Percentiles rank a stretch among this genome's conserved stretches.
phyloP scores from a whole-genome alignment of 805 yeast species.

The Hemisphaericaspora nanyangensis region DNA sequence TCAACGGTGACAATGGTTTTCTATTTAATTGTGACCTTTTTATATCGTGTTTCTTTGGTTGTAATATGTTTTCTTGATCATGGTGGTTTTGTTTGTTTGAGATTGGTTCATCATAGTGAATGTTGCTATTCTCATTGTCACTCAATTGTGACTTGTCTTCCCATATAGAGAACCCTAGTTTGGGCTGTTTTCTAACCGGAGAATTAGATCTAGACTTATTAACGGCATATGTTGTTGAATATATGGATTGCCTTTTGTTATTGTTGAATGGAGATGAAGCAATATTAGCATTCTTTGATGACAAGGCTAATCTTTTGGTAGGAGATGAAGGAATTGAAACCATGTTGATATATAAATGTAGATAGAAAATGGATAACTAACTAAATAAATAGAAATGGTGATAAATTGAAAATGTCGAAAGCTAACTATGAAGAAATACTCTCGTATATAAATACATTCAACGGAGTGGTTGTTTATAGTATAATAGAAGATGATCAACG shows the following conservation, averaged over 20 bases:
- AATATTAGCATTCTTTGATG: constrained; percentile 11
- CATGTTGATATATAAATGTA: too few species aligned
- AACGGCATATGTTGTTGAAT: constrained; percentile 3
- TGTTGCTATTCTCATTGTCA: neutral
- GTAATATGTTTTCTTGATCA: constrained; percentile 42
- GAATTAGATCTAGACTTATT: neutral
- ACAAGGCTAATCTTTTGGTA: constrained; percentile 10
- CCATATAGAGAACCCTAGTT: constrained; percentile 9
- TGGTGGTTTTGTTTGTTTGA: constrained; percentile 22
- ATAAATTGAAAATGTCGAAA: too few species aligned
- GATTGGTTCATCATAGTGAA: constrained; percentile 6
- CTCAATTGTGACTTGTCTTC: constrained; percentile 7
- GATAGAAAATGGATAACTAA: too few species aligned
- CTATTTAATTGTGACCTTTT: constrained; percentile 11
- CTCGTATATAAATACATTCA: too few species aligned
- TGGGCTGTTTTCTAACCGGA: neutral
- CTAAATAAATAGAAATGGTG: too few species aligned
- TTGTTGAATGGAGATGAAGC: constrained; percentile 7
- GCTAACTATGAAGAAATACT: too few species aligned
- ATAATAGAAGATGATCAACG: too few species aligned
- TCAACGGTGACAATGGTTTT: constrained; percentile 25
- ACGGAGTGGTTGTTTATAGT: too few species aligned
- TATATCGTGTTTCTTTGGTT: constrained; percentile 23
- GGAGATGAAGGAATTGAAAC: constrained; percentile 6
- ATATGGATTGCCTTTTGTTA: constrained; percentile 1